A percentile compares a stretch with the other conserved stretches of the same genome.
Evolutionary conservation across 2,329 filamentous ascomycete species (phyloP).

Genomic region (Talaromyces sp.): DNA sequence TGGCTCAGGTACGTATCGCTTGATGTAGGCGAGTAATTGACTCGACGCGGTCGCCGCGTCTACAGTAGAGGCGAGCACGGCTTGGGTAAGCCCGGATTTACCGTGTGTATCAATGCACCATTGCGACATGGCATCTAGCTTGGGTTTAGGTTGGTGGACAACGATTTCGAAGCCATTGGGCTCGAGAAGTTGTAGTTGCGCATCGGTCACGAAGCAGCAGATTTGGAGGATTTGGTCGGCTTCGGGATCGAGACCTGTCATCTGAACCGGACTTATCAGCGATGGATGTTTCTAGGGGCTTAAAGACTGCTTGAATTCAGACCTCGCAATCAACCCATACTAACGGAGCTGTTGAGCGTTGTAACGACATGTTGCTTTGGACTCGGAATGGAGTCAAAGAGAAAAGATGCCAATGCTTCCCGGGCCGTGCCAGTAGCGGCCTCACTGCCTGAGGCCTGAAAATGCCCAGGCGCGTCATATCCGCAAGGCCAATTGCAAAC

Average conservation of each 20-base stretch:
- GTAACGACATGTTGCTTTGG: constrained; percentile 33
- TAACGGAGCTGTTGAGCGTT: constrained; percentile 58
- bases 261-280: constrained; percentile 50
- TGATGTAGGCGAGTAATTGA: constrained; percentile 71
- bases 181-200: constrained; percentile 70
- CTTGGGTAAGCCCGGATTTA: constrained; percentile 71
- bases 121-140: constrained; percentile 73
- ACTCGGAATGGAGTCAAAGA: neutral
- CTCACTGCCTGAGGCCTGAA: neutral
- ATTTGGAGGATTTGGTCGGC: constrained; percentile 85
- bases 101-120: constrained; percentile 85
- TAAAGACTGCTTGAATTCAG: constrained; percentile 6
- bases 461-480: neutral
- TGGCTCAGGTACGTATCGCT: constrained; percentile 61
- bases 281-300: neutral
- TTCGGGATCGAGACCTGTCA: constrained; percentile 80
- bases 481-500: neutral
- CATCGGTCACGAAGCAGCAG: constrained; percentile 84
- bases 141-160: constrained; percentile 65
- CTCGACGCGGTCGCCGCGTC: constrained; percentile 68
- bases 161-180: constrained; percentile 71
- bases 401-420: neutral
- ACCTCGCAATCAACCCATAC: constrained; percentile 84
- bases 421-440: neutral
- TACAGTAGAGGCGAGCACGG: constrained; percentile 66